Evolutionary conservation across 2,329 filamentous ascomycete genomes (phyloP).

Genomic region (Amphichorda felina): DNA sequence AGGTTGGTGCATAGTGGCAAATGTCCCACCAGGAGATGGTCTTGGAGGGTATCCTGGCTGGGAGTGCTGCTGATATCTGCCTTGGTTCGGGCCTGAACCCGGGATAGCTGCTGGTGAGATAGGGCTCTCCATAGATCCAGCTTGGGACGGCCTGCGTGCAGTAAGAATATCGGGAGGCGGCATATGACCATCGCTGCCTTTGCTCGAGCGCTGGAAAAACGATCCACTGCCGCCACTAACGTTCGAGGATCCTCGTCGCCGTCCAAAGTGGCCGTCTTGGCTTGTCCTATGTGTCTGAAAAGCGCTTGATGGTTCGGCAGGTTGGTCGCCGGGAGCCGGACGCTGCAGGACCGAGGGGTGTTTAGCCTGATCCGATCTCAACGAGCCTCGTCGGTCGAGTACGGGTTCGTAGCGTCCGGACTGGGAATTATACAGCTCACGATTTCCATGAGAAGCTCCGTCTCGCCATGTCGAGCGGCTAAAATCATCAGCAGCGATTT

Average conservation of each 20-base stretch:
- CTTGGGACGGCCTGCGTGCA: slow-evolving; percentile 34
- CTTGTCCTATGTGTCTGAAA: slow-evolving; percentile 68
- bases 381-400: slow-evolving; percentile 59
- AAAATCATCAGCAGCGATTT: slow-evolving; percentile 91
- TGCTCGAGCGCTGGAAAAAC: slow-evolving; percentile 45
- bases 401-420: slow-evolving; percentile 90
- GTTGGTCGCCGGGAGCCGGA: slow-evolving; percentile 49
- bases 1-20: slow-evolving; percentile 25
- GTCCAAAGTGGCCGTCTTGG: slow-evolving; percentile 56
- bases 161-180: slow-evolving; percentile 30
- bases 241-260: slow-evolving; percentile 79
- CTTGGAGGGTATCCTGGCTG: slow-evolving; percentile 16
- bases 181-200: slow-evolving; percentile 27
- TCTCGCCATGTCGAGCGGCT: slow-evolving; percentile 76
- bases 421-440: slow-evolving; percentile 89
- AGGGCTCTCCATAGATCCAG: slow-evolving; percentile 37
- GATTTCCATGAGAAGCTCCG: slow-evolving; percentile 44
- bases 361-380: slow-evolving; percentile 56
- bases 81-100: slow-evolving; percentile 10
- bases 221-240: slow-evolving; percentile 77
- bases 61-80: slow-evolving; percentile 12
- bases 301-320: slow-evolving; percentile 72
- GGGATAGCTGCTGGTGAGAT: slow-evolving; percentile 25
- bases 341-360: slow-evolving; percentile 74
- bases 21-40: slow-evolving; percentile 29